Evolutionary conservation across 768 basidiomycete genomes (phyloP), one percentile per base, ranked within the genome.

Genomic region (Harrya chromipes): DNA sequence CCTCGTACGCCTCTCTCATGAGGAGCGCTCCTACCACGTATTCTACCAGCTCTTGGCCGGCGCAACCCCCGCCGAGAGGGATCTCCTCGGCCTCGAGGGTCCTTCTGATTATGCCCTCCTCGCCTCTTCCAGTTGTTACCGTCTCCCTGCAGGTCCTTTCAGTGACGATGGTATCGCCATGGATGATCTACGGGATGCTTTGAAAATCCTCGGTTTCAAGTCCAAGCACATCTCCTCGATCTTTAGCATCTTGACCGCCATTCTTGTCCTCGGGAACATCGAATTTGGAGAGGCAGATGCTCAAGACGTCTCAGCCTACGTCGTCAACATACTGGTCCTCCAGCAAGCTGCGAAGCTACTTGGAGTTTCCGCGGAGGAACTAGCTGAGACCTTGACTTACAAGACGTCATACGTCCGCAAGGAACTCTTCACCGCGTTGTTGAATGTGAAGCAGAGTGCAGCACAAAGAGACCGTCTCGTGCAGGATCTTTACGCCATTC

Each of bases 41-140:
- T 84, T 84, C 65, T 84, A 84, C 64, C 82, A 84, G 57, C 71
- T 84, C 45, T 65, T 84, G 33, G 78, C 83, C 24, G 82, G 82
- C 26, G 80, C 81, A 37, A 74, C 70, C 12, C 76, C 80, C 20
- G 62, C 71, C 29, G 81, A 84, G 55, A 72, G 82, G 26, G 83
- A 84, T 50, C 50, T 58, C 26, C 71, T 79, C 50, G 68, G 70
- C 33, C 64, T 84, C 21, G 82, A 84, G 54, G 82, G 80, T 14
- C 74, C 80, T 0, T 79, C 79, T 1, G 78, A 79, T 45, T 84
- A 84, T 52, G 70, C 74, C 16, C 72, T 85, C 9, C 72, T 85
- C 21, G 76, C 81, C 0, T 78, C 77, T 0, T 83, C 81, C 1
- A 76, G 78, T 4, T 82, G 80, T 55, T 86, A 84, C 60, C 79